Conservation (phyloP, 805 yeast genomes). For the Candida broadrunensis region DNA sequence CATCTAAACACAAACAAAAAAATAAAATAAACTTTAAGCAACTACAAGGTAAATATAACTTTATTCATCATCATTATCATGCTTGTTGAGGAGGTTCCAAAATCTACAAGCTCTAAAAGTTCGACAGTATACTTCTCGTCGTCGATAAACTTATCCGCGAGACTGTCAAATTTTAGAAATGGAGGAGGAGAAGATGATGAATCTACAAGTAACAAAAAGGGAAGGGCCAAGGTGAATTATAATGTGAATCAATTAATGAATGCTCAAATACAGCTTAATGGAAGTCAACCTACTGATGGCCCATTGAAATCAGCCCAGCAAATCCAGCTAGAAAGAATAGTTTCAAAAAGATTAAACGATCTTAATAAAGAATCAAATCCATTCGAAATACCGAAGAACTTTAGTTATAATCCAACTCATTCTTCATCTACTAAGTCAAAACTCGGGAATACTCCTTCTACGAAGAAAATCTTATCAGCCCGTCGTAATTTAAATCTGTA, state of each 20-base stretch:
- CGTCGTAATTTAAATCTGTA: slow-evolving; percentile 41
- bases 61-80: too few relatives aligned
- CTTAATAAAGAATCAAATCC: slow-evolving; percentile 29
- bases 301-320: slow-evolving; percentile 42
- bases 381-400: slow-evolving; percentile 42
- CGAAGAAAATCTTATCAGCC: slow-evolving; percentile 41
- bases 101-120: slow-evolving; percentile 22
- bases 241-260: slow-evolving; percentile 41
- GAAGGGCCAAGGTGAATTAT: slow-evolving; percentile 42
- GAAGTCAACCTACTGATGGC: slow-evolving; percentile 21
- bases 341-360: slow-evolving; percentile 34
- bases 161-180: slow-evolving; percentile 19
- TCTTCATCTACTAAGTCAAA: slow-evolving; percentile 21
- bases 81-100: slow-evolving; percentile 45
- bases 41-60: too few relatives aligned
- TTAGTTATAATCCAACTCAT: slow-evolving; percentile 32
- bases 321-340: slow-evolving; percentile 37
- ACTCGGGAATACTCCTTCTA: slow-evolving; percentile 42
- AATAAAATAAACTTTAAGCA: too few relatives aligned
- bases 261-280: slow-evolving; percentile 37
- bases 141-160: slow-evolving; percentile 38
- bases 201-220: slow-evolving; percentile 21
- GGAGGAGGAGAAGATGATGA: slow-evolving; percentile 15
- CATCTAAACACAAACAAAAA: too few relatives aligned
- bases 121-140: slow-evolving; percentile 41